Conservation (phyloP, 352 stramenopile species). For the Globisporangium rhizosaccharum region DNA sequence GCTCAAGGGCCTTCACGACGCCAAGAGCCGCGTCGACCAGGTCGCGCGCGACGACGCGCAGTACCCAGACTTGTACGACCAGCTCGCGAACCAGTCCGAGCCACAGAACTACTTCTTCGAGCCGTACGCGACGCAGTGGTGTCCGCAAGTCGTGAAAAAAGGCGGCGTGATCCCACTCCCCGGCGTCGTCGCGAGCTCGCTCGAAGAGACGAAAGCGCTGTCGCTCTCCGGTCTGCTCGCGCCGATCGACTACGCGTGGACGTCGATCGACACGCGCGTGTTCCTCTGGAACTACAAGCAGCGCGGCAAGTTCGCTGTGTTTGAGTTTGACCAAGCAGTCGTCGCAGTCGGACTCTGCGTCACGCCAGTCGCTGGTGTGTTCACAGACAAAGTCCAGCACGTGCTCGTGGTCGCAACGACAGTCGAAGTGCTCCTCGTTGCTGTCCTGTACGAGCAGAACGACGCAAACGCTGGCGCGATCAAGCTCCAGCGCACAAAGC, state of each 20-base stretch:
- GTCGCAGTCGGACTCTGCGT: conserved; percentile 88
- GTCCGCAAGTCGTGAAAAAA: conserved; percentile 73
- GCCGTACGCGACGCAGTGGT: conserved; percentile 80
- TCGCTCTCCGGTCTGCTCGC: conserved; percentile 91
- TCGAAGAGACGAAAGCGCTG: conserved; percentile 63
- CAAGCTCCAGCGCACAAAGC: conserved; percentile 80
- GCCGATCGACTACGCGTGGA: conserved; percentile 90
- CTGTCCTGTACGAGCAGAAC: conserved; percentile 73
- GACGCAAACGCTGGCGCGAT: conserved; percentile 23
- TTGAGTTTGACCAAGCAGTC: conserved; percentile 90
- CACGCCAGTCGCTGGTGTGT: conserved; percentile 86
- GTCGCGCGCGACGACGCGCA: conserved; percentile 62
- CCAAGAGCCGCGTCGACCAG: conserved; percentile 75
- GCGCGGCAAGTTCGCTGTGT: conserved; percentile 77
- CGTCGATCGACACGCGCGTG: conserved; percentile 91
- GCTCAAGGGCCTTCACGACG: conserved; percentile 65
- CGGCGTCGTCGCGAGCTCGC: conserved; percentile 53
- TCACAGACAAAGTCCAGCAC: conserved; percentile 91
- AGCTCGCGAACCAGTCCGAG: conserved; percentile 75
- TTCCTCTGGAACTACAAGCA: conserved; percentile 94
- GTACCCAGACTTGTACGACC: conserved; percentile 74
- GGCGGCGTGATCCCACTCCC: conserved; percentile 62
- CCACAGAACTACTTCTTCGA: conserved; percentile 89
- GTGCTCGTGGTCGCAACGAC: conserved; percentile 93
- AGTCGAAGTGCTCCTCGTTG: conserved; percentile 92